Conservation (phyloP, 2,329 filamentous ascomycete genomes). For the Verticillium nubilum region DNA sequence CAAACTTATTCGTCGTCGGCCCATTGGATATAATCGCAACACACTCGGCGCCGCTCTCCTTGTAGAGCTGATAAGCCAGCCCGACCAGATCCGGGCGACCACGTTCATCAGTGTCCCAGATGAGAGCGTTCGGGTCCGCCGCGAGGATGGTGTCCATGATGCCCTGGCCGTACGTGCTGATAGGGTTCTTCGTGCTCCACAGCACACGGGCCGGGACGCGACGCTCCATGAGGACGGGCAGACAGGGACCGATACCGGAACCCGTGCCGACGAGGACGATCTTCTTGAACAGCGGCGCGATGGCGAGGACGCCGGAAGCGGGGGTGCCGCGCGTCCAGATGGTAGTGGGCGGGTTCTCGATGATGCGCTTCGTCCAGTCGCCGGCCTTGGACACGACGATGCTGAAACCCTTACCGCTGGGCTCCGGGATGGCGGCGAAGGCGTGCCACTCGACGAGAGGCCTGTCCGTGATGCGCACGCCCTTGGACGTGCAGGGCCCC, state of each 20-base stretch:
- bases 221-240: slow-evolving; percentile 51
- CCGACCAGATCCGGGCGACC: slow-evolving; percentile 52
- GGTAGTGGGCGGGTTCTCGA: slow-evolving; percentile 53
- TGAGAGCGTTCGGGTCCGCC: slow-evolving; percentile 57
- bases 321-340: slow-evolving; percentile 67
- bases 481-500: slow-evolving; percentile 25
- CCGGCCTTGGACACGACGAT: slow-evolving; percentile 67
- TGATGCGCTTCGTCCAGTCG: slow-evolving; percentile 65
- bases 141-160: slow-evolving; percentile 51
- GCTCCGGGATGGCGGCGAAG: slow-evolving; percentile 67
- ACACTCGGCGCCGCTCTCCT: slow-evolving; percentile 57
- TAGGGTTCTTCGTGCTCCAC: slow-evolving; percentile 61
- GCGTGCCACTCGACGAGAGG: slow-evolving; percentile 70
- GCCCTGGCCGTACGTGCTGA: slow-evolving; percentile 54
- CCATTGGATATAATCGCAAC: slow-evolving; percentile 71
- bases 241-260: slow-evolving; percentile 65
- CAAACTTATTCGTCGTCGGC: slow-evolving; percentile 59
- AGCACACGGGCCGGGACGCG: slow-evolving; percentile 53
- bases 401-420: slow-evolving; percentile 51
- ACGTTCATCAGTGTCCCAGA: slow-evolving; percentile 58
- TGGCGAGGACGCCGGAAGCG: slow-evolving; percentile 60
- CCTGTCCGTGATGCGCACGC: slow-evolving; percentile 52
- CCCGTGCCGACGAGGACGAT: slow-evolving; percentile 66
- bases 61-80: slow-evolving; percentile 46
- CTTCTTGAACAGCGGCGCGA: slow-evolving; percentile 60